Base-by-base conservation (phyloP, 108 stramenopile genomes). In the Skeletonema tropicum region DNA sequence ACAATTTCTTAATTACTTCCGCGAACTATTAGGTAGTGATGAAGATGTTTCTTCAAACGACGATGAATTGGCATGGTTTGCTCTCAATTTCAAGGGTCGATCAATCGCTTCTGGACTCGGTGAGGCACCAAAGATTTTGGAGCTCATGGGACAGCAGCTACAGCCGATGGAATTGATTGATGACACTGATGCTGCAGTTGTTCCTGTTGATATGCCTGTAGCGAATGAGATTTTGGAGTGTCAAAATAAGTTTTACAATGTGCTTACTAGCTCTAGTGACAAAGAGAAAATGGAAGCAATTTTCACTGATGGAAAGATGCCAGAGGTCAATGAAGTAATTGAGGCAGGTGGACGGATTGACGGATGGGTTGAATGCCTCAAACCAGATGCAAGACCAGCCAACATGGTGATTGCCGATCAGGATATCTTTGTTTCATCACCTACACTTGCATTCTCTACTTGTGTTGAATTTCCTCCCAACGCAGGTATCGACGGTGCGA, bases 71-170 rank as follows among this genome's bases (percentile, higher is more conserved):
- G 83, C 81, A 26, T 94, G 92, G 92, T 94, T 94, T 77, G 92
- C 89, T 29, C 83, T 94, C 45, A 90, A 85, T 57, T 84, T 85
- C 36, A 86, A 79, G 26, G 92, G 92, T 32, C 49, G 89, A 68
- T 89, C 89, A 2, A 88, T 91, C 73, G 90, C 89, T 55, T 94
- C 92, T 6, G 92, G 92, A 25, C 30, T 75, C 31, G 86, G 82
- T 9, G 83, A 88, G 19, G 49, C 83, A 41, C 89, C 89, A 6
- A 48, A 68, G 60, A 71, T 88, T 45, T 11, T 93, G 21, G 87
- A 93, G 60, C 42, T 93, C 11, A 64, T 93, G 65, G 92, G 92
- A 36, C 89, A 87, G 72, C 80, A 88, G 66, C 57, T 90, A 26
- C 83, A 89, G 60, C 90, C 92, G 5, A 87, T 72, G 14, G 83